Evolutionary conservation across 1,284 basidiomycete genomes (phyloP).

Genomic region (Microstroma glucosiphilum): DNA sequence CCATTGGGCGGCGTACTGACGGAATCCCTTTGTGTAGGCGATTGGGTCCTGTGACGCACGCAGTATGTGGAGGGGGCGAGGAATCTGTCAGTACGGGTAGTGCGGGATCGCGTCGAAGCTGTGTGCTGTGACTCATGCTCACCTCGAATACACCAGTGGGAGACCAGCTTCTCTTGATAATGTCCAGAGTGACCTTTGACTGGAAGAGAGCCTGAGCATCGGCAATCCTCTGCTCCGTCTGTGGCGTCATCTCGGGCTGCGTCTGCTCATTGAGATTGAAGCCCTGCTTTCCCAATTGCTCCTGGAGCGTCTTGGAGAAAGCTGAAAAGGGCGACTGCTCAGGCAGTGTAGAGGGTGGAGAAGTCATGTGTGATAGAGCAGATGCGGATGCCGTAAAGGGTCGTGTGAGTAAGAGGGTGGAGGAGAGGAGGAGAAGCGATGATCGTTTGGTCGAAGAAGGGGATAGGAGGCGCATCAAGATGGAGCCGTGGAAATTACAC

Average conservation of each 20-base stretch:
- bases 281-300: not conserved
- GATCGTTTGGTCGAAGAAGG: slow-evolving; percentile 3
- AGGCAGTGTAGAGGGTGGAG: not conserved
- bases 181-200: slow-evolving; percentile 58
- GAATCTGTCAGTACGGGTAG: no score
- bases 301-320: not conserved
- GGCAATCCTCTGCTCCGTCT: not conserved
- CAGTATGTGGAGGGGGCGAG: not conserved
- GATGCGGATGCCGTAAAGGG: not conserved
- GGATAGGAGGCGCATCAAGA: not conserved
- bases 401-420: not conserved
- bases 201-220: slow-evolving; percentile 55
- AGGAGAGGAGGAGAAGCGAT: not conserved
- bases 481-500: not conserved
- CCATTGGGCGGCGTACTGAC: slow-evolving; percentile 54
- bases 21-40: slow-evolving; percentile 15
- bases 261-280: not conserved
- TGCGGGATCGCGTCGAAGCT: no score
- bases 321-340: not conserved
- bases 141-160: slow-evolving; percentile 60
- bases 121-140: no score
- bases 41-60: slow-evolving; percentile 48
- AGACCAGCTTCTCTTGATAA: slow-evolving; percentile 61
- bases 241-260: not conserved
- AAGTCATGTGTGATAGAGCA: not conserved